These are phyloP conservation scores for Kodamaea nitidulidarum DNA, from an alignment of 805 yeast species.

Conservation along the genomic window DNA sequence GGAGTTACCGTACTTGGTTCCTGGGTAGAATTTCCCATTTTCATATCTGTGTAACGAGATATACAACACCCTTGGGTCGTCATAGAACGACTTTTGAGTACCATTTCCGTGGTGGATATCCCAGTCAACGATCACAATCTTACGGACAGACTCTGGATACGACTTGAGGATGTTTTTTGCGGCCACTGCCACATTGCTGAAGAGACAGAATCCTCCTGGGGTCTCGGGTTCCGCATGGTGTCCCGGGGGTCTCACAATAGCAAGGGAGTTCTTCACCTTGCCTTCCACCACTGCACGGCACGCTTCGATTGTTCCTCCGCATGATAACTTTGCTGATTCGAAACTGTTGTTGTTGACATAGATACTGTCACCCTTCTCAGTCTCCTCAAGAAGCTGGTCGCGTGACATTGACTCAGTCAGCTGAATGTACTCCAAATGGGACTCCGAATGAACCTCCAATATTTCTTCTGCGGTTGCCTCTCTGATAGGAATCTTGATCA, in stretches of 20 bases:
- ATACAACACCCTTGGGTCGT: conserved; percentile 87
- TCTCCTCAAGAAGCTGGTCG: conserved; percentile 71
- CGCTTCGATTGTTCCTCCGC: conserved; percentile 97
- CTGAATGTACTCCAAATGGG: conserved; percentile 71
- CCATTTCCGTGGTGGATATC: conserved; percentile 99
- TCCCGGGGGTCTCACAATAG: conserved; percentile 97
- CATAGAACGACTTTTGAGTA: conserved; percentile 85
- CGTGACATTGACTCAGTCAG: conserved; percentile 75
- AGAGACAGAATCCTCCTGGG: conserved; percentile 95
- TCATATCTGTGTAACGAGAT: conserved; percentile 92
- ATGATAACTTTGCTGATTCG: conserved; percentile 82
- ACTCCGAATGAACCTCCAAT: conserved; percentile 75
- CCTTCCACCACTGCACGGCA: conserved; percentile 95
- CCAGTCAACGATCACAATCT: conserved; percentile 89
- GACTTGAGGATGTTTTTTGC: conserved; percentile 76
- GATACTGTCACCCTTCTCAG: conserved; percentile 91
- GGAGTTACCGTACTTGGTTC: conserved; percentile 79
- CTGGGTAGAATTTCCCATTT: conserved; percentile 89
- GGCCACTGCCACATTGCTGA: conserved; percentile 96
- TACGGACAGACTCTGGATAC: conserved; percentile 85
- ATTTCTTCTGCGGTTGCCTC: conserved; percentile 88
- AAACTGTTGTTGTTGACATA: conserved; percentile 90
- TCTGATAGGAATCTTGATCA: conserved; percentile 86
- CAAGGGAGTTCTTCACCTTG: conserved; percentile 82
- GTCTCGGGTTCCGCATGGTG: conserved; percentile 98